phyloP scores from a whole-genome alignment of 495 filamentous ascomycete genomes.

The Neohortaea acidophila region DNA sequence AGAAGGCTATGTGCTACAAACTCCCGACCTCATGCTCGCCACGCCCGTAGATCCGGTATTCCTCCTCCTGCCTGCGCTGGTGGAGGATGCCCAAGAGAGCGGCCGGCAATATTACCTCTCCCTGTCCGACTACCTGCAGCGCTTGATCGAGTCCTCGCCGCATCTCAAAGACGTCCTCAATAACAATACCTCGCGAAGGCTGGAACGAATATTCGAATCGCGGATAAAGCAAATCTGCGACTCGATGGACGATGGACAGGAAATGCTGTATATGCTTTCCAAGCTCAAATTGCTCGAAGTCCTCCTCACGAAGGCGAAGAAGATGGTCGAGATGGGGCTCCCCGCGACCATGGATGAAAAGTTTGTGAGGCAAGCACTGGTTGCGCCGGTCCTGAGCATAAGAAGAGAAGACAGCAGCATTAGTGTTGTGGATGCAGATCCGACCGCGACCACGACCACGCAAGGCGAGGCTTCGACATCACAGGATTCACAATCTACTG shows the following conservation, averaged over 20 bases:
- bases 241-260: conserved; percentile 62
- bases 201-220: conserved; percentile 26
- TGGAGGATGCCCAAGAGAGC: conserved; percentile 16
- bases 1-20: conserved; percentile 39
- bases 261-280: conserved; percentile 65
- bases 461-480: background rate
- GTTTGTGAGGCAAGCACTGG: conserved; percentile 61
- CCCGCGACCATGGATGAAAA: conserved; percentile 74
- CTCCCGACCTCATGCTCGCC: conserved; percentile 59
- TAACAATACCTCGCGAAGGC: background rate
- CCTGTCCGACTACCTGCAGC: conserved; percentile 68
- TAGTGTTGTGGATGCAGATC: conserved; percentile 25
- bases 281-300: conserved; percentile 51
- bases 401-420: conserved; percentile 19
- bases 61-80: conserved; percentile 57
- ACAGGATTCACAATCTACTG: no score
- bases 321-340: conserved; percentile 47
- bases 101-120: conserved; percentile 47
- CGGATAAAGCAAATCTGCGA: conserved; percentile 59
- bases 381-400: conserved; percentile 46
- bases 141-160: conserved; percentile 36
- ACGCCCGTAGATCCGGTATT: conserved; percentile 78
- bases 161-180: conserved; percentile 40
- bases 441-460: background rate
- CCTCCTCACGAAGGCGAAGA: conserved; percentile 54